Evolutionary conservation across 2,329 filamentous ascomycete species (phyloP).

Genomic region (Phoma herbarum): DNA sequence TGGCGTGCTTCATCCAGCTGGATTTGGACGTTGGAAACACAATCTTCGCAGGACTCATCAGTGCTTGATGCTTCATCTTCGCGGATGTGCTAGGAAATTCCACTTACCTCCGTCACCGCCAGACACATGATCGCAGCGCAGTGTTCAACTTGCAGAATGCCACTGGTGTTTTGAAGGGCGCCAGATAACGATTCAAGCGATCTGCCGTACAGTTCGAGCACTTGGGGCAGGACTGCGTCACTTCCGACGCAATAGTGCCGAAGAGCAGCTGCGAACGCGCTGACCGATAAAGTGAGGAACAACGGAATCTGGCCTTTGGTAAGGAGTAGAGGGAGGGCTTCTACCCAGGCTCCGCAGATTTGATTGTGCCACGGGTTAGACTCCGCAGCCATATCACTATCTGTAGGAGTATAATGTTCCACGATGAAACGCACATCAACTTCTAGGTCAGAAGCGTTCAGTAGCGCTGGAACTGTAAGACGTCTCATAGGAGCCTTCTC

Average conservation of each 20-base stretch:
- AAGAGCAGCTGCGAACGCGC: background rate
- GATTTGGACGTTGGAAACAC: background rate
- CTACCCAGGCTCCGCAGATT: constrained; percentile 3
- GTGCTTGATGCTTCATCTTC: background rate
- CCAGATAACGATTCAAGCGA: background rate
- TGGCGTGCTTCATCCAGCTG: background rate
- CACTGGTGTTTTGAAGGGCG: background rate
- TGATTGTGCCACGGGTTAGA: constrained; percentile 1
- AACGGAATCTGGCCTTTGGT: background rate
- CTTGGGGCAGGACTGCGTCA: background rate
- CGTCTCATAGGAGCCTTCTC: background rate
- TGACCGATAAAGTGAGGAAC: constrained; percentile 1
- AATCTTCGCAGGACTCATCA: background rate
- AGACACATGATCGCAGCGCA: constrained; percentile 5
- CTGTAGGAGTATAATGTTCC: background rate
- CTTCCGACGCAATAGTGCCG: background rate
- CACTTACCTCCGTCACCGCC: background rate
- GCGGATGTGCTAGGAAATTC: background rate
- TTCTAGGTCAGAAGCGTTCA: background rate
- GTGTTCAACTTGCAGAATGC: background rate
- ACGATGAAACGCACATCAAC: constrained; percentile 1
- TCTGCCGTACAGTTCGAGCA: background rate
- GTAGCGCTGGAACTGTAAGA: background rate
- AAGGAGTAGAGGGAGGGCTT: background rate
- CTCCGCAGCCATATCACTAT: background rate